Evolutionary conservation across 139 green algal species (phyloP), one percentile per base, ranked within the genome.

Genomic region (Chlorella sp.): DNA sequence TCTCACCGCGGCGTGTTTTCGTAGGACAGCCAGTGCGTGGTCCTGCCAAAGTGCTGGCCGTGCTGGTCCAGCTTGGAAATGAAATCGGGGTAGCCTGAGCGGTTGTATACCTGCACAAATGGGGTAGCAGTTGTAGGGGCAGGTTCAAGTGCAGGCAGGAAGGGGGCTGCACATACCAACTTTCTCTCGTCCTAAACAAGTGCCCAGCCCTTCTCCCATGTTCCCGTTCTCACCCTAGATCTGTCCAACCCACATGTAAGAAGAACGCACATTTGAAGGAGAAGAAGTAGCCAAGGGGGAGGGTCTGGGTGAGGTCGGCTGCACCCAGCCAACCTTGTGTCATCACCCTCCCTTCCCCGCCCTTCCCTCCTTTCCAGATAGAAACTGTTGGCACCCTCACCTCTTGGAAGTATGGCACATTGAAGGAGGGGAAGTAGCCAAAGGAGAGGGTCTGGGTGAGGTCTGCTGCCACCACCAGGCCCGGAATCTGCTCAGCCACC

Each of bases 401-500:
- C 86, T 96, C 91, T 0, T 90, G 40, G 83, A 96, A 97, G 91
- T 88, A 95, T 15, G 96, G 96, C 16, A 97, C 91, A 60, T 98
- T 98, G 93, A 95, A 97, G 37, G 89, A 94, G 4, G 96, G 93
- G 21, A 89, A 98, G 92, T 97, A 96, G 75, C 94, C 94, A 1
- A 88, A 83, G 71, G 88, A 88, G 79, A 97, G 92, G 53, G 88
- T 84, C 14, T 53, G 28, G 7, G 92, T 95, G 89, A 91, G 64
- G 91, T 95, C 93, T 1, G 81, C 85, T 18, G 64, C 76, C 39
- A 75, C 85, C n/a, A 94, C 86, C 39, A 91, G 66, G n/a, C 95
- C 95, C 28, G 95, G 95, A 32, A 96, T 89, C 83, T 97, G 93
- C 93, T 98, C 96, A 53, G 92, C 89, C 32, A 98, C 87, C n/a